A percentile compares a stretch with the other conserved stretches of the same genome.
These are phyloP conservation scores for Mycena sanguinolenta DNA, from an alignment of 768 basidiomycete genomes.

Conservation along the genomic window DNA sequence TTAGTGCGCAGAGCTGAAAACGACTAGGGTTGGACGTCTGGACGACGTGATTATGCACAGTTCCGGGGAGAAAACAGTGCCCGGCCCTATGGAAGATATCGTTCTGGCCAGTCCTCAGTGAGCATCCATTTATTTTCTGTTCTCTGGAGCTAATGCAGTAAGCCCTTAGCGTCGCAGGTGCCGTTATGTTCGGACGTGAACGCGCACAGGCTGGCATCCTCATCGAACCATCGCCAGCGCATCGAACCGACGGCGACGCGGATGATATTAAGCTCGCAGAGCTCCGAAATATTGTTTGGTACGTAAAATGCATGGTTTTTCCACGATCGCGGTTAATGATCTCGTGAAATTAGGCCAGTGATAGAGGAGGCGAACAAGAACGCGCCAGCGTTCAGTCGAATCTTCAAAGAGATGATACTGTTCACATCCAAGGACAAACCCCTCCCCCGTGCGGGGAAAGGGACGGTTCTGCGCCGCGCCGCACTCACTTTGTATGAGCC, in stretches of 20 bases:
- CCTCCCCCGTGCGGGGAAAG: conserved; percentile 59
- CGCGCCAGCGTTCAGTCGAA: conserved; percentile 55
- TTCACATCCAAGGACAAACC: conserved; percentile 56
- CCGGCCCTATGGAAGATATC: conserved; percentile 43
- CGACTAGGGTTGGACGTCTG: conserved; percentile 45
- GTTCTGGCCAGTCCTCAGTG: conserved; percentile 39
- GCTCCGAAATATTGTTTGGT: conserved; percentile 53
- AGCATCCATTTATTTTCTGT: conserved; percentile 1
- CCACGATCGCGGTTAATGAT: no score
- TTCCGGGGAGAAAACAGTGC: conserved; percentile 50
- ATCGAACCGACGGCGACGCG: conserved; percentile 49
- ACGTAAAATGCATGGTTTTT: no score
- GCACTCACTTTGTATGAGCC: conserved; percentile 53
- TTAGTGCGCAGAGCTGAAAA: neutral
- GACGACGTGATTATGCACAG: conserved; percentile 49
- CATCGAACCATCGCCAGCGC: conserved; percentile 43
- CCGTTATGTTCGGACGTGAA: conserved; percentile 57
- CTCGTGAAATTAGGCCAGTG: conserved; percentile 47
- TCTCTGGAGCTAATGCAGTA: neutral
- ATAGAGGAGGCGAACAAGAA: conserved; percentile 58
- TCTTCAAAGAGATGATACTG: conserved; percentile 67
- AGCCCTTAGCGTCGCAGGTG: conserved; percentile 46
- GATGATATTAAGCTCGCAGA: conserved; percentile 41
- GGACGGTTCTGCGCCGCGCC: conserved; percentile 58
- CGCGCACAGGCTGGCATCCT: conserved; percentile 49